phyloP scores from a whole-genome alignment of 2,329 filamentous ascomycete genomes.

The Paraconiothyrium sp. region DNA sequence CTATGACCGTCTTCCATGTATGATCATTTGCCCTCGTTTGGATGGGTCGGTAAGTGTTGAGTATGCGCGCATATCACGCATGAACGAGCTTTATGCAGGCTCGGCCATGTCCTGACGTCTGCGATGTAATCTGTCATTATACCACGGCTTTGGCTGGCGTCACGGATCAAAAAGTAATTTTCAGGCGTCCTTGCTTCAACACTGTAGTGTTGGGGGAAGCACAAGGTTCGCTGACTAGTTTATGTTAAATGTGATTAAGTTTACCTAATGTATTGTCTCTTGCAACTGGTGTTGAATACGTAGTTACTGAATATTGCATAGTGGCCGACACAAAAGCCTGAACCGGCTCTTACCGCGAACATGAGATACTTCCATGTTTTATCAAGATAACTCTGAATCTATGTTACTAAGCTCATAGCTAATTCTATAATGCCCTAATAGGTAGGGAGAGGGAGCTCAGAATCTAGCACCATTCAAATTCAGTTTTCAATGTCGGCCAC shows the following conservation, averaged over 20 bases:
- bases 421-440: no score
- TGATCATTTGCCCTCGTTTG: conserved; percentile 1
- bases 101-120: conserved; percentile 3
- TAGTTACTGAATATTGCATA: background rate
- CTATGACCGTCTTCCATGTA: conserved; percentile 5
- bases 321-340: no score
- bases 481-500: no score
- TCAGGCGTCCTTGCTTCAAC: background rate
- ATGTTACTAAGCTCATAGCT: no score
- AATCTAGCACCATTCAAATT: no score
- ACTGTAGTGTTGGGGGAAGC: background rate
- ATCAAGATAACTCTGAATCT: no score
- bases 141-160: conserved; percentile 13
- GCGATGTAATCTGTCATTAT: conserved; percentile 13
- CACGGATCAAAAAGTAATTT: conserved; percentile 13
- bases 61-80: conserved; percentile 3
- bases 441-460: no score
- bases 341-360: no score
- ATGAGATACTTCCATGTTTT: no score
- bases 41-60: conserved; percentile 13
- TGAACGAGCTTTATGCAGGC: conserved; percentile 2
- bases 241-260: conserved; percentile 6
- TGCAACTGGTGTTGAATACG: background rate
- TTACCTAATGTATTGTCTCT: background rate
- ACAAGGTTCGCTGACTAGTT: background rate